phyloP scores from a whole-genome alignment of 352 stramenopile genomes.

The Phytophthora tubulina region DNA sequence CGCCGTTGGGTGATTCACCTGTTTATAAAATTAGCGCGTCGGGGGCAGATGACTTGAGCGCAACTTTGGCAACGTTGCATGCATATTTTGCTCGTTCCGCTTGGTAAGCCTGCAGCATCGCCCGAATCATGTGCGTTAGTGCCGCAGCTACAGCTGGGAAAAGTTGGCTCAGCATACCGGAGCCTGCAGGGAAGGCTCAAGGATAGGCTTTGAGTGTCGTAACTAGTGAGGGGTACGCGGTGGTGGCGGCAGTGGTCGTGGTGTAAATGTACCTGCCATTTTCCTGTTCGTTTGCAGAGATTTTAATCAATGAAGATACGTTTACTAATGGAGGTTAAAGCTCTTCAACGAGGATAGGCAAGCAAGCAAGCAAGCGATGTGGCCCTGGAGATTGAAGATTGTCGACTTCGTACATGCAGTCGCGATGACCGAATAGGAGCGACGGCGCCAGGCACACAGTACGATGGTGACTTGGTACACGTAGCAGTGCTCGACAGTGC shows the following conservation, averaged over 20 bases:
- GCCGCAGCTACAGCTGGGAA: constrained; percentile 6
- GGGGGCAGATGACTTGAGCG: constrained; percentile 2
- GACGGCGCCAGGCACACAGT: background rate
- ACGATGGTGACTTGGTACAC: background rate
- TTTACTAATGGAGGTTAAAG: constrained; percentile 12
- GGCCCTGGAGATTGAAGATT: background rate
- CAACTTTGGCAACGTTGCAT: background rate
- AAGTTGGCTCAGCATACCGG: constrained; percentile 13
- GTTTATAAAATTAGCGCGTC: background rate
- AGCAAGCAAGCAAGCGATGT: background rate
- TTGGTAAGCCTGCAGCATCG: constrained; percentile 4
- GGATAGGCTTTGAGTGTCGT: background rate
- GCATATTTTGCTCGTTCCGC: background rate
- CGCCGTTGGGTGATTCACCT: background rate
- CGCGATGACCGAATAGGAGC: background rate
- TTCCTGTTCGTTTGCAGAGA: constrained; percentile 16
- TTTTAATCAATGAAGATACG: background rate
- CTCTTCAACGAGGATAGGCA: constrained; percentile 12
- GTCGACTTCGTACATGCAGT: too few relatives aligned
- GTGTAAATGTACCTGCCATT: constrained; percentile 9
- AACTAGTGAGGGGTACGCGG: background rate
- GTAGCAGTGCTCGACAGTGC: background rate
- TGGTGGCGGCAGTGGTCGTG: background rate
- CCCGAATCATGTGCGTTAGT: constrained; percentile 5
- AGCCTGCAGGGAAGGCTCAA: background rate